Base-by-base conservation (phyloP, 306 rosid genomes). In the Argentina anserina region DNA sequence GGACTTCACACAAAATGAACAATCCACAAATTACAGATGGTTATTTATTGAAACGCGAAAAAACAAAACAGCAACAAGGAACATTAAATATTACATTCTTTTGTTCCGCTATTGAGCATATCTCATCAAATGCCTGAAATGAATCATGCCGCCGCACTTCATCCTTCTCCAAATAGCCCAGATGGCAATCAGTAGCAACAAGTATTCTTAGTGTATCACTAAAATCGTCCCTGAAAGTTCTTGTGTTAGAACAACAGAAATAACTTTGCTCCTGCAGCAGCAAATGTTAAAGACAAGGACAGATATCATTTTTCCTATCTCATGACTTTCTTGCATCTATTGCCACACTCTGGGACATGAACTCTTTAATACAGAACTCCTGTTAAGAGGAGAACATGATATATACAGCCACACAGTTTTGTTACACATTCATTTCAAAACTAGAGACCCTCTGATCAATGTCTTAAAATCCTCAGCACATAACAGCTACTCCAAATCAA, bases 111-210 rank as follows among this genome's bases (percentile, higher is more conserved):
- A 94, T 85, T 50, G 95, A 87, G 81, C 97, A 94, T 74, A 94
- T 91, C 84, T 94, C 98, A 43, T 94, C 91, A 70, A 94, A 94
- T 43, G 98, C 91, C 73, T 88, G 89, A 65, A 94, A 94, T 0
- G 98, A 91, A 81, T 94, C 97, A 69, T 94, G 96, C 62, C 98
- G 92, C 11, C 98, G 88, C 45, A 94, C 69, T 80, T 94, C 98
- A 78, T 94, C 98, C 82, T 94, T 91, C 87, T 94, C 98, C 95
- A 94, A 84, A 75, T 94, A 94, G 7, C 98, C 98, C 53, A 94
- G 81, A 82, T 94, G 98, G 73, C 96, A 94, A 76, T 94, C 98
- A 4, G 98, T 91, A 9, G 98, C 98, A 41, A 94, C 89, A 23
- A 94, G 97, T 61, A 94, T 59, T 58, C 96, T 96, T 34, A 94